Base-by-base conservation (phyloP, 345 rosid species). In the Kandelia obovata region DNA sequence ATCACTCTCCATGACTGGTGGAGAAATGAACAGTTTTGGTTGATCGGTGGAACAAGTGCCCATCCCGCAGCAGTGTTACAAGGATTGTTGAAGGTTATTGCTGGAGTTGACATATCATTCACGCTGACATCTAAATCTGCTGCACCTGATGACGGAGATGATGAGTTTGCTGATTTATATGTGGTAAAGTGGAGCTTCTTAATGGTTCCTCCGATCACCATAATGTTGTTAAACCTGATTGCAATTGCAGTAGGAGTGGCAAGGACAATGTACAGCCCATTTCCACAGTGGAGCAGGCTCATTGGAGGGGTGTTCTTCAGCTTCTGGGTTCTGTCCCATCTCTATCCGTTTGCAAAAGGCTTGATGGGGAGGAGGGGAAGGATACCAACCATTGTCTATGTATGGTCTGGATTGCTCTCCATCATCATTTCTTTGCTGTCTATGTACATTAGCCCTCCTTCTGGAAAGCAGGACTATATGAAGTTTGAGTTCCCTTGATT, bases 1-100 rank as follows among this genome's bases (percentile, higher is more conserved):
- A 81, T 88, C 71, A 83, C 90, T 1, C 87, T 90, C 17, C 88
- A 90, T n/a, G 96, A 90, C 6, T 90, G 96, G 96, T 90, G 93
- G 91, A 65, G 91, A 64, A 88, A 90, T 23, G 93, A 90, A 30
- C 96, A 90, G 83, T 88, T 88, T 49, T 90, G 96, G 91, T 65
- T 90, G 16, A 90, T 90, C 0, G 96, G 96, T 20, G 96, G 93
- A 6, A 90, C 93, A 32, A 90, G 96, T 64, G 96, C 93, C 17
- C 93, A 88, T 63, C 88, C 89, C 20, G 96, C 93, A 58, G 93
- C 96, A 0, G 93, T 88, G 6, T 39, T 88, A 58, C 93, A 88
- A 71, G 93, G 93, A n/a, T 77, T 90, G 0, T 55, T 88, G 20
- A 88, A 90, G 75, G 96, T 86, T 1, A 80, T 88, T 49, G 93